Evolutionary conservation across 139 green algal genomes (phyloP).

Genomic region (Microglena sp.): DNA sequence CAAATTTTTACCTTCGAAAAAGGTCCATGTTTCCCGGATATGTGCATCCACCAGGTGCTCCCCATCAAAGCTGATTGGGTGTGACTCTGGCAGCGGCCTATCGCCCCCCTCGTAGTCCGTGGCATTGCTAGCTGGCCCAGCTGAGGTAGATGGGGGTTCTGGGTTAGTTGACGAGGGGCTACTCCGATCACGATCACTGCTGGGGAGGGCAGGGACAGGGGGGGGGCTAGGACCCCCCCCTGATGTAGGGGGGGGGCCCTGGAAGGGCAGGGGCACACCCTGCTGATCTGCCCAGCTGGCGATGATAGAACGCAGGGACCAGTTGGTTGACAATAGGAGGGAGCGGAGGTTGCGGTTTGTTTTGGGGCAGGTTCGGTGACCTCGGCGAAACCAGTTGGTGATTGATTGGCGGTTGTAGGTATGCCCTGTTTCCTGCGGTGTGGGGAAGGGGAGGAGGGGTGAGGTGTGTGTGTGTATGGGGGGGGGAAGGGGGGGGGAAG

Average conservation of each 20-base stretch:
- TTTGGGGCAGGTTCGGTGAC: constrained; percentile 7
- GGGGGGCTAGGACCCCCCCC: no score
- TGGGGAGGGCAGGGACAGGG: no score
- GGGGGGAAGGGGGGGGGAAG: no score
- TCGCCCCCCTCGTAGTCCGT: no score
- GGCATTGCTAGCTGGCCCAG: no score
- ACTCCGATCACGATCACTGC: background rate
- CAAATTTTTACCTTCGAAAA: constrained; percentile 13
- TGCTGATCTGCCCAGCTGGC: constrained; percentile 5
- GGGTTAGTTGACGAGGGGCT: no score
- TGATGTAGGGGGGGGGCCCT: no score
- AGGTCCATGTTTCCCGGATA: constrained; percentile 11
- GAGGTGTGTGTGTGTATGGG: no score
- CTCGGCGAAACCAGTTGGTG: constrained; percentile 1
- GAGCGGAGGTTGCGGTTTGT: constrained; percentile 11
- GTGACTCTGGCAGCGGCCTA: no score
- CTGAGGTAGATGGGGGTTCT: background rate
- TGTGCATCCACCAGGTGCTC: no score
- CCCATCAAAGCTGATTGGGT: no score
- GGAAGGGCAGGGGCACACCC: background rate
- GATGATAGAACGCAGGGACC: constrained; percentile 3
- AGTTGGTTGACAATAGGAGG: constrained; percentile 8
- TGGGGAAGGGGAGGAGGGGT: no score
- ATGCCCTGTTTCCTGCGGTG: constrained; percentile 10
- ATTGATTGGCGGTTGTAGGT: constrained; percentile 2